Evolutionary conservation across 2,329 filamentous ascomycete species (phyloP).

Genomic region (Didymella pomorum): DNA sequence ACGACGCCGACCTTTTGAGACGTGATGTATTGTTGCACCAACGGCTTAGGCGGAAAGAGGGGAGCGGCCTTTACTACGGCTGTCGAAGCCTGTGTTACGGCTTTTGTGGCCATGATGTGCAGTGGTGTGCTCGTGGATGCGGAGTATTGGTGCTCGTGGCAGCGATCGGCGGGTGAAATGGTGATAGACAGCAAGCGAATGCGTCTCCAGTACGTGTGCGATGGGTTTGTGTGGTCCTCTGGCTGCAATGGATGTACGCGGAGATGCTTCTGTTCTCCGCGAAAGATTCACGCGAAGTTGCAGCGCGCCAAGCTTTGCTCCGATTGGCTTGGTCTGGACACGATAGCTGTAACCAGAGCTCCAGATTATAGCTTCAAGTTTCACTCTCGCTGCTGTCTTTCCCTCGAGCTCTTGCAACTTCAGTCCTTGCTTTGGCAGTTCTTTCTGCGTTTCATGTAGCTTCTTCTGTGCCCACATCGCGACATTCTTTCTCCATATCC

Average conservation of each 20-base stretch:
- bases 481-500: neutral
- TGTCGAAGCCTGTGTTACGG: constrained; percentile 30
- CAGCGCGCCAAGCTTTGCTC: constrained; percentile 36
- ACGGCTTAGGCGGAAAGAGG: neutral
- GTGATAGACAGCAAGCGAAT: constrained; percentile 29
- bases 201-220: constrained; percentile 20
- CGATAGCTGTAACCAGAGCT: constrained; percentile 35
- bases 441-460: constrained; percentile 24
- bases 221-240: constrained; percentile 8
- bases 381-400: constrained; percentile 19
- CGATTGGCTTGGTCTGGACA: constrained; percentile 46
- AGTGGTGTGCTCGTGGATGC: constrained; percentile 20
- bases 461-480: neutral
- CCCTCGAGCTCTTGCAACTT: constrained; percentile 23
- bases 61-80: constrained; percentile 28
- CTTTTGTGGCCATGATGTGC: constrained; percentile 34
- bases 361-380: constrained; percentile 21
- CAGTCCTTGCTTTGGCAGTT: constrained; percentile 17
- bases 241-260: constrained; percentile 16
- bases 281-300: constrained; percentile 40
- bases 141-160: constrained; percentile 8
- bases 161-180: constrained; percentile 8
- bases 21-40: constrained; percentile 40
- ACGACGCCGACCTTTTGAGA: constrained; percentile 67
- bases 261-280: constrained; percentile 24